phyloP scores from a whole-genome alignment of 495 filamentous ascomycete species.

The Podospora conica region DNA sequence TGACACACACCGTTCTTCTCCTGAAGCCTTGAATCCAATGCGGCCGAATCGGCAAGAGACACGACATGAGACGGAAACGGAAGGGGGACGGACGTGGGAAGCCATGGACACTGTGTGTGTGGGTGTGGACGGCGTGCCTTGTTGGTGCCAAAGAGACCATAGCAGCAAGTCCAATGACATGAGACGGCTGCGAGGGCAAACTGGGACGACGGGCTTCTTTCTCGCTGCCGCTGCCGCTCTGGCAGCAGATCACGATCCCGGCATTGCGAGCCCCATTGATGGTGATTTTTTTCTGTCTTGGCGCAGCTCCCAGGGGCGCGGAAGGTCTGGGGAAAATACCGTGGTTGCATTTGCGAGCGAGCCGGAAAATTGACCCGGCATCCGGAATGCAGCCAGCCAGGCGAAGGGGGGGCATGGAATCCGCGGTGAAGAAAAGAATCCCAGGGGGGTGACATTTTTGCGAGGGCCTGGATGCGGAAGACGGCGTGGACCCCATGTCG shows the following conservation, averaged over 20 bases:
- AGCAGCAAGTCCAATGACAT: conserved; percentile 23
- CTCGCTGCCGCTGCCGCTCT: conserved; percentile 2
- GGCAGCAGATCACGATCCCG: conserved; percentile 1
- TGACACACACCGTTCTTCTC: conserved; percentile 8
- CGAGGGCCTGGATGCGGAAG: conserved; percentile 2
- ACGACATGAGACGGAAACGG: conserved; percentile 1
- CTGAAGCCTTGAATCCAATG: neutral
- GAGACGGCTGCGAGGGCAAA: conserved; percentile 16
- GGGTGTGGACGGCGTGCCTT: neutral
- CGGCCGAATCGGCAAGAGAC: conserved; percentile 10
- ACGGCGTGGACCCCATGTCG: conserved; percentile 5
- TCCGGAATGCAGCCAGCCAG: conserved; percentile 12
- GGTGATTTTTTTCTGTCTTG: conserved; percentile 11
- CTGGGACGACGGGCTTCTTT: neutral
- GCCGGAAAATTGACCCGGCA: conserved; percentile 26
- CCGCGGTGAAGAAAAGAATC: neutral
- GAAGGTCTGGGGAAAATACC: conserved; percentile 33
- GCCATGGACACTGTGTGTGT: conserved; percentile 5
- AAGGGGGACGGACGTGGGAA: neutral
- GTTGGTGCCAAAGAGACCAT: no score
- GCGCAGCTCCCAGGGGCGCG: conserved; percentile 22
- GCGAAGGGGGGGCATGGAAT: neutral
- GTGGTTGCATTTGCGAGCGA: conserved; percentile 17
- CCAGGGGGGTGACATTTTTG: neutral
- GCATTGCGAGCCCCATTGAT: conserved; percentile 11